phyloP scores from a whole-genome alignment of 768 basidiomycete genomes.

The Phanerochaete sordida region DNA sequence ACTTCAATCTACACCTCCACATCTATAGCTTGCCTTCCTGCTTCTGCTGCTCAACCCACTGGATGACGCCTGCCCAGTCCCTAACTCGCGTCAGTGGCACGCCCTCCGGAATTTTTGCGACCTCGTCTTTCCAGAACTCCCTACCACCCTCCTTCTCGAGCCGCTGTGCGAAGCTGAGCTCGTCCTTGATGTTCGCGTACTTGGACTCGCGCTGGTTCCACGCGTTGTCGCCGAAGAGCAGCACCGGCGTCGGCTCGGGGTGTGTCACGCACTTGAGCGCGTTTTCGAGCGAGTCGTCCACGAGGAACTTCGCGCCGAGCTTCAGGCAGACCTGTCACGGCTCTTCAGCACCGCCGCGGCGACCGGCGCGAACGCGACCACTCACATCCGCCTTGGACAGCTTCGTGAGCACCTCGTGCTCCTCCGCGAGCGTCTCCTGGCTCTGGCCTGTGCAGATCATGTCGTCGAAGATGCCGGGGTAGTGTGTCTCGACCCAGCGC shows the following conservation, averaged over 20 bases:
- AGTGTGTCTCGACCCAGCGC: constrained; percentile 64
- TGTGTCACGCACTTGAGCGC: constrained; percentile 55
- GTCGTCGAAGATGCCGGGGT: constrained; percentile 58
- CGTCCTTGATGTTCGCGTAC: constrained; percentile 41
- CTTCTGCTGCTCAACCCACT: constrained; percentile 35
- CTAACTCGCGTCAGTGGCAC: constrained; percentile 50
- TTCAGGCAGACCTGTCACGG: constrained; percentile 53
- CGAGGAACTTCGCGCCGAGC: constrained; percentile 59
- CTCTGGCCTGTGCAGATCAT: constrained; percentile 77
- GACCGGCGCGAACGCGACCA: not conserved
- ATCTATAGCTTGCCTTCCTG: constrained; percentile 12
- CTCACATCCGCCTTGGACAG: constrained; percentile 68
- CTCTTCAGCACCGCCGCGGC: not conserved
- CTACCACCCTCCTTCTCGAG: constrained; percentile 43
- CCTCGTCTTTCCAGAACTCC: constrained; percentile 56
- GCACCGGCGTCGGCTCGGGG: constrained; percentile 48
- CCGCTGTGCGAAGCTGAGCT: constrained; percentile 51
- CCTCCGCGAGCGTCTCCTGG: constrained; percentile 44
- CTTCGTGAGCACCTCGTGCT: constrained; percentile 46
- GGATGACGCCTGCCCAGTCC: constrained; percentile 60
- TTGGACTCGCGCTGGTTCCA: constrained; percentile 67
- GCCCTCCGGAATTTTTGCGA: constrained; percentile 44
- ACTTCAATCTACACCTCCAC: too few relatives aligned
- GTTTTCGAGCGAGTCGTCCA: constrained; percentile 83
- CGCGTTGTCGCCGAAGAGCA: constrained; percentile 73